Base-by-base conservation (phyloP, 345 rosid genomes). In the Microthlaspi erraticum region DNA sequence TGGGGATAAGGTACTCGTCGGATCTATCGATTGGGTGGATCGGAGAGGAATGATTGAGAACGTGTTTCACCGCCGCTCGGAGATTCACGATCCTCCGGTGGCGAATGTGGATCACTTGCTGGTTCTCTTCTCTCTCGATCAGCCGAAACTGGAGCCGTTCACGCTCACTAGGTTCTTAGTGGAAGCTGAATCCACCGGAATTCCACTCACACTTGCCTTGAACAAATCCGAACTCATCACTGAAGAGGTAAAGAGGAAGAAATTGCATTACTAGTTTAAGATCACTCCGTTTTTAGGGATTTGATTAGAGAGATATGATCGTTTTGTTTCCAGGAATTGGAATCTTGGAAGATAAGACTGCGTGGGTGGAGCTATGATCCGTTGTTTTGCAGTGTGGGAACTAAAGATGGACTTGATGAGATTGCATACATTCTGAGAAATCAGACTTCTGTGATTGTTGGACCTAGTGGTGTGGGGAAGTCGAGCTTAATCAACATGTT, bases 391-490 rank as follows among this genome's bases (percentile, higher is more conserved):
- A 93, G 97, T 36, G 91, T 89, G 51, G 88, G 90, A 17, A 77
- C 94, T 8, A 80, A 78, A 65, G 58, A 49, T 2, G 96, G 94
- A 43, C 91, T 93, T 60, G 91, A 86, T 45, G 67, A 82, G 0
- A 83, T 93, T 34, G 85, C 91, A 4, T 83, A 70, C 36, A 60
- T 66, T 38, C 46, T 93, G 82, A 81, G 83, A 72, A 82, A 87
- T 81, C 96, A 87, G 74, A 93, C 90, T 10, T 86, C 89, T n/a
- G 98, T 93, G 46, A 79, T 91, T 54, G 96, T 93, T 32, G 97
- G 98, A 37, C 98, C 98, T n/a, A 93, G 98, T 79, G 98, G 98
- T 75, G 98, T 91, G 16, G 97, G 98, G 45, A 93, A 93, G 74
- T 93, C 98, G 20, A 93, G 98, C 67, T 78, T 93, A 31, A 93